phyloP scores from a whole-genome alignment of 176 grass and related monocot genomes.

The Aechmea fasciata region DNA sequence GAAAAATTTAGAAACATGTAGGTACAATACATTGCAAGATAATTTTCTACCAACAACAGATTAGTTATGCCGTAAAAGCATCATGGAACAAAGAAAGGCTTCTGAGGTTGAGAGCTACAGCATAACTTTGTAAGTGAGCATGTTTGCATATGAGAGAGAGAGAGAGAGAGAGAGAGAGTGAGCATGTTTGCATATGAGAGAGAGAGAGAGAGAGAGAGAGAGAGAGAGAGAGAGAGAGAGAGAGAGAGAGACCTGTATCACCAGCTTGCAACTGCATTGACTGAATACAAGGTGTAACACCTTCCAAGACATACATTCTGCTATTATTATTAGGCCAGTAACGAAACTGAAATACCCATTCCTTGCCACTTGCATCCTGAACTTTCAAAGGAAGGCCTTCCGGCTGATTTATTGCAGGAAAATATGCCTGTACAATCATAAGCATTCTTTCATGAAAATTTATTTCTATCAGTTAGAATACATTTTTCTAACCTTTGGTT shows the following conservation, averaged over 20 bases:
- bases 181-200: background rate
- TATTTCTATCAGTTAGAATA: background rate
- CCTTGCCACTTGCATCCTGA: conserved; percentile 89
- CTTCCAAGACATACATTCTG: conserved; percentile 99
- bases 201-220: conserved; percentile 19
- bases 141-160: background rate
- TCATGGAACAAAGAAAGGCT: no score
- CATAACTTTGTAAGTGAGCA: background rate
- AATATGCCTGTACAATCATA: conserved; percentile 57
- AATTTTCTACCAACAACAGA: no score
- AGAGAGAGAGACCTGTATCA: conserved; percentile 57
- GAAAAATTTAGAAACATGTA: no score
- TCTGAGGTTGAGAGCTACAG: background rate
- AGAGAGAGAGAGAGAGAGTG: background rate
- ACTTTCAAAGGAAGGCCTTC: conserved; percentile 96
- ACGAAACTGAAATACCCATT: conserved; percentile 98
- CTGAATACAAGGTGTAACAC: conserved; percentile 96
- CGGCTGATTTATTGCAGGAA: conserved; percentile 80
- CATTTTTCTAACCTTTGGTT: background rate
- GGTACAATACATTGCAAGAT: no score
- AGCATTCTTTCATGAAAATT: background rate
- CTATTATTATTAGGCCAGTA: conserved; percentile 99
- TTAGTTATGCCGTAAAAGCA: no score
- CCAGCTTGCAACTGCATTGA: conserved; percentile 97
- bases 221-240: background rate